Base-by-base conservation (phyloP, 2,329 filamentous ascomycete genomes). In the Colletotrichum sp. region DNA sequence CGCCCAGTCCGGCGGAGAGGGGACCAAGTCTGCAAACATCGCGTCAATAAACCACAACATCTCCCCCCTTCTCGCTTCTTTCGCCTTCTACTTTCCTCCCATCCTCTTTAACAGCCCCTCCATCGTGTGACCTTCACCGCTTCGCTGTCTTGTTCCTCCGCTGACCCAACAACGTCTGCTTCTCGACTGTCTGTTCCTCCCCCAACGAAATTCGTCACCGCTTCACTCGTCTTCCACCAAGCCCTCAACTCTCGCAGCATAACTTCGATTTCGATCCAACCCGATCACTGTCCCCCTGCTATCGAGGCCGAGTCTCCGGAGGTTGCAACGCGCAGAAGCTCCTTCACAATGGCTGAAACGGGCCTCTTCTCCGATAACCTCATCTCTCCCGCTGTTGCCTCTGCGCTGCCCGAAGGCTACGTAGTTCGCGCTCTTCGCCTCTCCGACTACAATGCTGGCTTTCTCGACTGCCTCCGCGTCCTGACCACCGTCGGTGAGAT, bases 401-500 rank as follows among this genome's bases (percentile, higher is more conserved):
- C 92, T 55, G 90, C 89, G 21, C 92, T 99, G 0, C 96, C 97
- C 59, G 88, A 93, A 80, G 93, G 94, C 81, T 99, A 99, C 89
- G 92, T 89, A 32, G 91, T 98, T 82, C 95, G 97, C 30, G 93
- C 96, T 0, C 90, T 99, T 66, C 92, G 93, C 80, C 92, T 92
- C 80, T 90, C 90, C 80, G 97, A 99, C 87, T 98, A 93, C 86
- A 87, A 91, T 72, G 90, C 90, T 39, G 96, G 96, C 78, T 98
- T 98, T 85, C 93, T 99, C 80, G 95, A 98, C 82, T 96, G 97
- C 77, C 89, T 99, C 78, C 92, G 95, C 62, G 96, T 98, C 49
- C 89, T 99, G 81, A 99, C 97, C 3, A 97, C 95, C 9, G 96
- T 99, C 28, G 97, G 97, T 78, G 95, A 98, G 77, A 93, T 98